Percentiles rank a stretch among this genome's conserved stretches.
Conservation (phyloP, 2,329 filamentous ascomycete species). For the Aspergillus fischeri region DNA sequence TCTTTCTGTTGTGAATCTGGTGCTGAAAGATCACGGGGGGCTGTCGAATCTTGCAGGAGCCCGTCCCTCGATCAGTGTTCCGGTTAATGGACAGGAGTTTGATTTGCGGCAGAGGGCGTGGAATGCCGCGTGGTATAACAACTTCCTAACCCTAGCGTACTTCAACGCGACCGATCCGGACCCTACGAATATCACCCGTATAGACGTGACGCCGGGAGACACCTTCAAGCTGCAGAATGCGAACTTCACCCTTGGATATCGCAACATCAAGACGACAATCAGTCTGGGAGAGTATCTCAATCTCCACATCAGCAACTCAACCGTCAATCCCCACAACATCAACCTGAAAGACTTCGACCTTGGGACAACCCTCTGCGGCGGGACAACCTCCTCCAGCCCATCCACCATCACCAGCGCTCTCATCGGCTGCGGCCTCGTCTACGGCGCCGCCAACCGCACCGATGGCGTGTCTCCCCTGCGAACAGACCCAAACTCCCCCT, state of each 20-base stretch:
- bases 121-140: slow-evolving; percentile 43
- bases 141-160: slow-evolving; percentile 37
- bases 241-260: slow-evolving; percentile 19
- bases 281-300: slow-evolving; percentile 7
- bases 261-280: slow-evolving; percentile 4
- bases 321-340: background rate
- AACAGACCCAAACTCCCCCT: slow-evolving; percentile 40
- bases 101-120: slow-evolving; percentile 41
- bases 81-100: slow-evolving; percentile 32
- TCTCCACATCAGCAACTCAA: background rate
- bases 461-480: slow-evolving; percentile 34
- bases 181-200: slow-evolving; percentile 24
- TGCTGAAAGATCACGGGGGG: slow-evolving; percentile 42
- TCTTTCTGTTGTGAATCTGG: slow-evolving; percentile 17
- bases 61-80: slow-evolving; percentile 29
- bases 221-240: background rate
- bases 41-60: slow-evolving; percentile 38
- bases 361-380: slow-evolving; percentile 24
- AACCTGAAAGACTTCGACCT: background rate
- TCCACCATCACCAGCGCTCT: slow-evolving; percentile 44
- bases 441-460: slow-evolving; percentile 35
- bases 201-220: background rate
- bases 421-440: slow-evolving; percentile 39
- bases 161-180: slow-evolving; percentile 39
- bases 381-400: slow-evolving; percentile 22